These are phyloP conservation scores for Erysiphe pisi DNA, from an alignment of 2,329 filamentous ascomycete species.

Conservation along the genomic window DNA sequence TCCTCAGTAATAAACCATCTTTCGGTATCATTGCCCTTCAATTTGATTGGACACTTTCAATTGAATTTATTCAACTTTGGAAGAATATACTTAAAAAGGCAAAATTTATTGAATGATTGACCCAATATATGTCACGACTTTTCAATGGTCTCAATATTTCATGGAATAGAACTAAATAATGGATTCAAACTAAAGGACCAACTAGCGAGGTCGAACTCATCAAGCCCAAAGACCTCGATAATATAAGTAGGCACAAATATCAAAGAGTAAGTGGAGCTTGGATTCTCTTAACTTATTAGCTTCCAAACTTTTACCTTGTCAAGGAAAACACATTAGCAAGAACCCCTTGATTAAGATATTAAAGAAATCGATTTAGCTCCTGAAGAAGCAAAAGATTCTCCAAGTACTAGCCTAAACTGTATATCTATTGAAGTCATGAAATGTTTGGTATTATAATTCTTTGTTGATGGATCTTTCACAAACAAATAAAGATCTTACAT, in stretches of 20 bases:
- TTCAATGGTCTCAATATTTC: neutral
- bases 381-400: neutral
- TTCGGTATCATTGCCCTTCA: neutral
- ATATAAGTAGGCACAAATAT: neutral
- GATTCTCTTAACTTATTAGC: neutral
- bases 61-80: slow-evolving; percentile 12
- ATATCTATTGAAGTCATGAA: neutral
- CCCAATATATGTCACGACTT: neutral
- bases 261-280: neutral
- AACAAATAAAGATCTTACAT: slow-evolving; percentile 22
- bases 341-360: neutral
- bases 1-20: neutral
- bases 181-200: neutral
- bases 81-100: neutral
- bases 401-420: neutral
- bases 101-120: neutral
- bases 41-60: slow-evolving; percentile 3
- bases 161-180: neutral
- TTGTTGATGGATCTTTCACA: neutral
- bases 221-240: neutral
- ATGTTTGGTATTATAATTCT: neutral
- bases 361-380: neutral
- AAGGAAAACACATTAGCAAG: neutral
- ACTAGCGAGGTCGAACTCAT: neutral
- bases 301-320: neutral